Base-by-base conservation (phyloP, 2,329 filamentous ascomycete genomes). In the Penicillium sp. region DNA sequence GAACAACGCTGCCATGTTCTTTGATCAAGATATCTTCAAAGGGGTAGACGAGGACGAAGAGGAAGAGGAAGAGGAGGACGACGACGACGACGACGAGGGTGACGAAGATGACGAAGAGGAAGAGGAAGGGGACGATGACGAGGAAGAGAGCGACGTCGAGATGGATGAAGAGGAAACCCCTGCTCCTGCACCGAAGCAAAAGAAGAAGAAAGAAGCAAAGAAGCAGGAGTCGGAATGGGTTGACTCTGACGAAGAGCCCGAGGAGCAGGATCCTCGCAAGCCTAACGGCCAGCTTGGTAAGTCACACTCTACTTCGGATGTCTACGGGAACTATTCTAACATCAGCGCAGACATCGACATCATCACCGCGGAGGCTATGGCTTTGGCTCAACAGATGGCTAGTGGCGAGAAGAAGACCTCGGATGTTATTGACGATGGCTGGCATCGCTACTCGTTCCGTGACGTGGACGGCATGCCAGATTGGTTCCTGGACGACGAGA, bases 311-410 rank as follows among this genome's bases (percentile, higher is more conserved):
- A 24, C 16, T 13, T 61, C 63, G 20, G 59, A 56, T 27, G 61
- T 18, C 18, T 31, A 23, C 29, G 27, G 9, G 22, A 43, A 16
- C 26, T 13, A 13, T 49, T 46, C 60, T 64, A 56, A 65, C 54
- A 45, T 40, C 26, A 5, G 16, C 44, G 66, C 69, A 78, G 90
- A 96, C 65, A 95, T 98, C 70, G 89, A 97, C 67, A 97, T 98
- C 62, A 95, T 97, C 63, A 98, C 93, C n/a, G 93, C 89, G 4
- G 93, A 98, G 75, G 93, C 94, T 54, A 98, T 98, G 93, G 94
- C 91, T 0, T 78, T 98, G 13, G 94, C 93, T 0, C 93, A 97
- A 56, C 81, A 89, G 63, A 84, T 98, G 49, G 93, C 90, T 3
- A 89, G 86, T 0, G 91, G 91, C 36, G 79, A 91, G 65, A 90